Percentiles rank a stretch among this genome's conserved stretches.
phyloP scores from a whole-genome alignment of 2,329 filamentous ascomycete genomes.

The Rhytidhysteron rufulum region DNA sequence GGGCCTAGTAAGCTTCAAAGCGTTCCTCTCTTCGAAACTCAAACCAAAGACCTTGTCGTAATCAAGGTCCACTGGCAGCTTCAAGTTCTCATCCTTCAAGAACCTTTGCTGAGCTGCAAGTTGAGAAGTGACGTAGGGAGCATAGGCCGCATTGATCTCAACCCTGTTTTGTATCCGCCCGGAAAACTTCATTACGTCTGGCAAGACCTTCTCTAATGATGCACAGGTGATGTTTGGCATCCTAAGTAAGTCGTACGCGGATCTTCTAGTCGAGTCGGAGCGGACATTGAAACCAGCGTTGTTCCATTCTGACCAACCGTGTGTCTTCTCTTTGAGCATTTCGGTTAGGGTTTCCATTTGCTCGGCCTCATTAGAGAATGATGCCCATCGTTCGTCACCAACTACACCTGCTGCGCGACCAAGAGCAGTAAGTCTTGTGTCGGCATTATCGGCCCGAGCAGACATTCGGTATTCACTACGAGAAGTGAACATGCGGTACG shows the following conservation, averaged over 20 bases:
- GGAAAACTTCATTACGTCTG: slow-evolving; percentile 52
- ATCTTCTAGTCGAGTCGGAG: slow-evolving; percentile 62
- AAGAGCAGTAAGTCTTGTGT: slow-evolving; percentile 75
- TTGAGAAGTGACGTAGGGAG: slow-evolving; percentile 78
- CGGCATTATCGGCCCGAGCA: slow-evolving; percentile 89
- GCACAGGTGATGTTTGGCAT: slow-evolving; percentile 53
- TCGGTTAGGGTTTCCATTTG: slow-evolving; percentile 65
- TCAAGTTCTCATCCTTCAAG: slow-evolving; percentile 70
- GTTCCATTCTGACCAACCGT: slow-evolving; percentile 65
- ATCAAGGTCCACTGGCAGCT: slow-evolving; percentile 69
- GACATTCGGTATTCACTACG: slow-evolving; percentile 94
- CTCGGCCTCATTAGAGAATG: slow-evolving; percentile 61
- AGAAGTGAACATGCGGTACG: slow-evolving; percentile 97
- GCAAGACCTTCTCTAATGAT: slow-evolving; percentile 57
- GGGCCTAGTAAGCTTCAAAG: slow-evolving; percentile 67
- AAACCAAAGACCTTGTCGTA: slow-evolving; percentile 72
- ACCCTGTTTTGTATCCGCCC: slow-evolving; percentile 64
- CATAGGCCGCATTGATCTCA: slow-evolving; percentile 78
- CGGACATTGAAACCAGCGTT: slow-evolving; percentile 66
- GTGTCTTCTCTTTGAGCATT: slow-evolving; percentile 55
- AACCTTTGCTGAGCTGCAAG: slow-evolving; percentile 62
- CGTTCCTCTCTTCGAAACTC: slow-evolving; percentile 72
- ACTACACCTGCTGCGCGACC: slow-evolving; percentile 76
- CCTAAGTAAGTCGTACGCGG: slow-evolving; percentile 75
- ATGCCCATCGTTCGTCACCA: slow-evolving; percentile 70